Conservation (phyloP, 2,329 filamentous ascomycete genomes). For the Aureobasidium zeae region DNA sequence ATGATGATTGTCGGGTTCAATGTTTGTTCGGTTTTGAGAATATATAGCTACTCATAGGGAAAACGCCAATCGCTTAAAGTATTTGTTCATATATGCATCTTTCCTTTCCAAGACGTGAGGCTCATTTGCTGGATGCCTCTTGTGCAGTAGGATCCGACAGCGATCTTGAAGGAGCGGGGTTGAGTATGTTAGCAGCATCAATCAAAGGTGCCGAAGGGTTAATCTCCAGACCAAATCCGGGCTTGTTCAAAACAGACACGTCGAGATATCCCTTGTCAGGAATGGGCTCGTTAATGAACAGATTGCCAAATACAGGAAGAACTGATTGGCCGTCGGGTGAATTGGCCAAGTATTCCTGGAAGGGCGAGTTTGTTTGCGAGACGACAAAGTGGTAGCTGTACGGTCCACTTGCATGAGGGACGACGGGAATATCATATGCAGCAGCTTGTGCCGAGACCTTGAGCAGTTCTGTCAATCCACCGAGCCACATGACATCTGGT, state of each 20-base stretch:
- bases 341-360: conserved; percentile 94
- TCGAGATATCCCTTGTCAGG: conserved; percentile 74
- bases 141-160: conserved; percentile 24
- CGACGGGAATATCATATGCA: conserved; percentile 88
- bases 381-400: conserved; percentile 97
- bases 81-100: background rate
- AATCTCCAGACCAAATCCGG: conserved; percentile 80
- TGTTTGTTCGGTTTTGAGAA: too few relatives aligned
- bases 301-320: conserved; percentile 80
- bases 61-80: background rate
- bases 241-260: conserved; percentile 65
- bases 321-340: conserved; percentile 85
- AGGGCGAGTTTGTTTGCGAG: conserved; percentile 84
- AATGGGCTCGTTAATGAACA: conserved; percentile 86
- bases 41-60: background rate
- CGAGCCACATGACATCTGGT: conserved; percentile 96
- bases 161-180: conserved; percentile 47
- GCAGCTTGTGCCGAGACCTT: conserved; percentile 82
- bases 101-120: background rate
- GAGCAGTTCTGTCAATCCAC: conserved; percentile 82
- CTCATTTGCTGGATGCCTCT: too few relatives aligned
- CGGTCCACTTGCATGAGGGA: conserved; percentile 87
- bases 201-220: conserved; percentile 76
- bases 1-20: too few relatives aligned
- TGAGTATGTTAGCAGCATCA: conserved; percentile 63